Evolutionary conservation across 176 grass and related monocot genomes (phyloP).

Genomic region (Elaeis guineensis): DNA sequence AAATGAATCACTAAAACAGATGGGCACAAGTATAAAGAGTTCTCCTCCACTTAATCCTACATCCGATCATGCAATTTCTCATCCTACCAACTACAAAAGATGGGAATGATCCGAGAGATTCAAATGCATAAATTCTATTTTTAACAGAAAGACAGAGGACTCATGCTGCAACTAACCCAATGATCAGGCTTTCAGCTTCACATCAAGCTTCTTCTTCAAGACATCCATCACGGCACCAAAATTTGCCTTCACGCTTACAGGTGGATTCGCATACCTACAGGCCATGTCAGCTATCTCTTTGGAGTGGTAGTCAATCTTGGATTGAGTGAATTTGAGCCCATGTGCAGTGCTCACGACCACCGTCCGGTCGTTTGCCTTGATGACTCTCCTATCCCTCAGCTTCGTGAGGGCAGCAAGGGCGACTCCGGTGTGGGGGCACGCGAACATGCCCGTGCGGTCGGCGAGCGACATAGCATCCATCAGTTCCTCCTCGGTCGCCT

Average conservation of each 20-base stretch:
- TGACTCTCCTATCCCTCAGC: conserved; percentile 55
- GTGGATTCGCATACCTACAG: conserved; percentile 71
- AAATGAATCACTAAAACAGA: neutral
- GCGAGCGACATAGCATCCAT: conserved; percentile 96
- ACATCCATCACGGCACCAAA: conserved; percentile 92
- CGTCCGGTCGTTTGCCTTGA: conserved; percentile 56
- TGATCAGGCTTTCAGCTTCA: conserved; percentile 33
- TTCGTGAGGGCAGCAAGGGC: conserved; percentile 77
- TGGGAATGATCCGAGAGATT: conserved; percentile 6
- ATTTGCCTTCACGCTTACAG: conserved; percentile 69
- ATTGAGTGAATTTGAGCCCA: conserved; percentile 75
- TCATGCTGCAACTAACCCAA: conserved; percentile 9
- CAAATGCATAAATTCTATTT: conserved; percentile 19
- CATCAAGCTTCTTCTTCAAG: conserved; percentile 75
- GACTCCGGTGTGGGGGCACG: conserved; percentile 87
- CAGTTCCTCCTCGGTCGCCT: conserved; percentile 86
- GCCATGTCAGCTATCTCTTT: conserved; percentile 69
- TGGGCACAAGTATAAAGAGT: neutral
- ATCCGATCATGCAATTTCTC: neutral
- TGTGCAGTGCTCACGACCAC: conserved; percentile 89
- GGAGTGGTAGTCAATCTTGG: conserved; percentile 89
- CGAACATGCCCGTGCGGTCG: conserved; percentile 91
- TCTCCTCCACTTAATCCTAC: neutral
- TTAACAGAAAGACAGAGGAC: conserved; percentile 20
- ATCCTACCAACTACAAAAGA: conserved; percentile 23